Evolutionary conservation across 2,329 filamentous ascomycete species (phyloP).

Genomic region (Clarireedia paspali): DNA sequence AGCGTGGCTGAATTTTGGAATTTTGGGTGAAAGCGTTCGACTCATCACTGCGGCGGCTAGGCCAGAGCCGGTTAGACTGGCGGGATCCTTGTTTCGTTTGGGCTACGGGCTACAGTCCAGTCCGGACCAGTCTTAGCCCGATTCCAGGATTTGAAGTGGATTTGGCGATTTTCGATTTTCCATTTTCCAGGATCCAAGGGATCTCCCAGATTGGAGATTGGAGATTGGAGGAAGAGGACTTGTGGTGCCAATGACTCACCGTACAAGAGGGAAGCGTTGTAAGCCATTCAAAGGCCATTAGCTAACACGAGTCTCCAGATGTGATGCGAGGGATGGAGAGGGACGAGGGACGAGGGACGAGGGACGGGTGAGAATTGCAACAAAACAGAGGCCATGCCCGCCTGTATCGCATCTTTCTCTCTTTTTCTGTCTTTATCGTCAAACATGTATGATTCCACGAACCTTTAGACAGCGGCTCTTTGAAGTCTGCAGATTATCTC

Average conservation of each 20-base stretch:
- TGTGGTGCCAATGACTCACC: too few relatives aligned
- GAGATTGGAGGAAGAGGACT: not conserved
- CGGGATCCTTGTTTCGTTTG: not conserved
- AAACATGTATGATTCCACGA: conserved; percentile 25
- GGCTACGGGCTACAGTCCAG: not conserved
- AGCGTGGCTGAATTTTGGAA: not conserved
- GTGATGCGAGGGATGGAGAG: too few relatives aligned
- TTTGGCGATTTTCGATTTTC: not conserved
- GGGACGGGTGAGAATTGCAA: not conserved
- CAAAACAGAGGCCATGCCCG: conserved; percentile 10
- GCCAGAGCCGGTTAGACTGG: too few relatives aligned
- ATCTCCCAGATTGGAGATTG: not conserved
- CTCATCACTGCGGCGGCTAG: too few relatives aligned
- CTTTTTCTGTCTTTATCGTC: conserved; percentile 15
- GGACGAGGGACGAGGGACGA: too few relatives aligned
- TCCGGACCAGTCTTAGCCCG: not conserved
- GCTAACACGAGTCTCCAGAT: not conserved
- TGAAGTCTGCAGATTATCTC: conserved; percentile 24
- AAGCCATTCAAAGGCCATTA: not conserved
- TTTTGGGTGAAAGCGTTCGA: not conserved
- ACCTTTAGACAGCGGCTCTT: conserved; percentile 25
- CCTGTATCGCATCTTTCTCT: conserved; percentile 15
- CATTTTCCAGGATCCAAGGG: not conserved
- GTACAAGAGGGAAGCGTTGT: not conserved
- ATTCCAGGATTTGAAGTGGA: not conserved